Percentiles rank a stretch among this genome's conserved stretches.
These are phyloP conservation scores for Trametes sanguinea DNA, from an alignment of 768 basidiomycete genomes.

Conservation along the genomic window DNA sequence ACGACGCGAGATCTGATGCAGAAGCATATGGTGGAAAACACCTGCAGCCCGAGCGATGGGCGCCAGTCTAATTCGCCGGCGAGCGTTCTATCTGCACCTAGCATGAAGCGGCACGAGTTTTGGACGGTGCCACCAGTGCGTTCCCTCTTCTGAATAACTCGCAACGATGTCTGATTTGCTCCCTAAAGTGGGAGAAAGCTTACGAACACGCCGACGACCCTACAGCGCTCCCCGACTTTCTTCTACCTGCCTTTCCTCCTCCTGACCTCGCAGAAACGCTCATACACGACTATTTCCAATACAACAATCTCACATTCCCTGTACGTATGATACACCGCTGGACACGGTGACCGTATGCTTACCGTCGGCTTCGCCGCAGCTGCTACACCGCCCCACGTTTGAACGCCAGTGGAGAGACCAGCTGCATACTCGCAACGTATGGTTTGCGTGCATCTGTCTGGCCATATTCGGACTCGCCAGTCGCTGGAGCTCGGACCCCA, in stretches of 20 bases:
- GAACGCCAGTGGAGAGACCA: conserved; percentile 25
- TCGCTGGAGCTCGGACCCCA: conserved; percentile 31
- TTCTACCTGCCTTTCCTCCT: conserved; percentile 57
- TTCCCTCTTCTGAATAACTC: conserved; percentile 5
- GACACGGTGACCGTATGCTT: background rate
- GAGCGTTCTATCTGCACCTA: conserved; percentile 18
- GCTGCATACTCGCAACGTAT: conserved; percentile 27
- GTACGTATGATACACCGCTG: background rate
- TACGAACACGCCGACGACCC: conserved; percentile 46
- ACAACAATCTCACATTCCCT: conserved; percentile 61
- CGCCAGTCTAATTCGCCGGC: conserved; percentile 19
- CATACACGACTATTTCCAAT: conserved; percentile 67
- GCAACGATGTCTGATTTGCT: background rate
- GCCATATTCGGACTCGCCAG: conserved; percentile 33
- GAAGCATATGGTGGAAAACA: conserved; percentile 47
- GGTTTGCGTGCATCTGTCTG: conserved; percentile 36
- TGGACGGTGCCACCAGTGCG: conserved; percentile 62
- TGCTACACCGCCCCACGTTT: conserved; percentile 28
- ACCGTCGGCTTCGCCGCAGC: background rate
- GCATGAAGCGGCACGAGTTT: conserved; percentile 43
- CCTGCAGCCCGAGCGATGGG: conserved; percentile 34
- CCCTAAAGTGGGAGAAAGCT: conserved; percentile 25
- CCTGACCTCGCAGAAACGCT: conserved; percentile 57
- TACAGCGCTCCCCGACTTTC: conserved; percentile 27
- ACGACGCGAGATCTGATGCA: conserved; percentile 54